Base-by-base conservation (phyloP, 2,329 filamentous ascomycete species). In the Emmonsiellopsis sp. region DNA sequence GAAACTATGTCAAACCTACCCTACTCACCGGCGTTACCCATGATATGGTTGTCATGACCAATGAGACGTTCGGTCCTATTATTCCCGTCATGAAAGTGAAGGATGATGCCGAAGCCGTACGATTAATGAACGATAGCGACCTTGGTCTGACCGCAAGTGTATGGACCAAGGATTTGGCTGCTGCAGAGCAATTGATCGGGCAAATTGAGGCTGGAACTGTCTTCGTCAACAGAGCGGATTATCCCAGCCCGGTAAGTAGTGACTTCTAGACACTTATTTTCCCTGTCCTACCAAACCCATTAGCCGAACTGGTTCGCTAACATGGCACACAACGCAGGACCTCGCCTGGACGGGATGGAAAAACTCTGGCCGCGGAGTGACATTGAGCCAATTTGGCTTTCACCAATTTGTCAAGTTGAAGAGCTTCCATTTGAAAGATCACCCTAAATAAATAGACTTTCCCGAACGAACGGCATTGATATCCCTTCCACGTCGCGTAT, bases 321-420 rank as follows among this genome's bases (percentile, higher is more conserved):
- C 43, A 10, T 30, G 9, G 30, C 60, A 66, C 61, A 62, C 62
- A 55, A 63, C 51, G 55, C 62, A 92, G 87, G 89, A 95, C 70
- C 81, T 95, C 61, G 89, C 90, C n/a, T 95, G 89, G 89, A 93
- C 91, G 2, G 92, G 92, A 9, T 96, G 90, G 90, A 97, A 97
- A 77, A 90, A 95, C 69, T 95, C 90, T 56, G 92, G 92, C 59
- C 91, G 88, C 70, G 92, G 92, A 20, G 86, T 91, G 62, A 96
- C 91, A 8, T 74, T 97, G 63, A 93, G 89, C 73, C 84, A 77
- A 62, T 95, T 91, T 65, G 92, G 92, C 9, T 97, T 94, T 66
- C 92, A 96, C 63, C 89, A 95, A 67, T 97, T 96, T 67, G 86
- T 94, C 67, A 95, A 93, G 79, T 79, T 95, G 64, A 96, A 96